Evolutionary conservation across 2,329 filamentous ascomycete species (phyloP), one percentile per base, ranked within the genome.

Genomic region (Teratosphaeria gauchensis): DNA sequence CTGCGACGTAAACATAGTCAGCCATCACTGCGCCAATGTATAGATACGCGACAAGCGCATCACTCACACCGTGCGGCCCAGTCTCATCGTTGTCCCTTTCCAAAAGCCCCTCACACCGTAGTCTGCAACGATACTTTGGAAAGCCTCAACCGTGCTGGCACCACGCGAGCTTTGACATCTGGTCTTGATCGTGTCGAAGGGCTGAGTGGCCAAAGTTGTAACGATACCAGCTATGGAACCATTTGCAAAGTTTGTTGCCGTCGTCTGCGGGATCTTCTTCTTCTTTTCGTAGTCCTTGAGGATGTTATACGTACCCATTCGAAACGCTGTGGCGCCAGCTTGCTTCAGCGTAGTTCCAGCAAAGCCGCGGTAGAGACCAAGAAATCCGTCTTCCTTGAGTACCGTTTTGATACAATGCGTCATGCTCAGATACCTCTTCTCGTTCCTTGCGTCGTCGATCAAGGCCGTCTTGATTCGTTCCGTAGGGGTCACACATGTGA

Each of bases 401-500:
- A 86, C 75, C 0, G 77, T 71, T 2, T 66, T 67, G 2, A 80
- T 74, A 32, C 81, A 82, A 65, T 85, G 81, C 38, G 75, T 62
- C 0, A 80, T 76, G 4, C 75, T 77, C 1, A 71, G 73, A 68
- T 83, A 85, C 19, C 77, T 73, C 42, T 73, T 76, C 35, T 77
- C 72, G 0, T 65, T 69, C 51, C 81, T 72, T 7, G 82, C 82
- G 65, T 86, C 83, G 67, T 86, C 83, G 60, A 86, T 86, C 6
- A 87, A 68, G 0, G 84, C 84, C 1, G 85, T 88, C 69, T 88
- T 88, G 66, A 88, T 82, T 16, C 85, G 77, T 66, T 88, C 85
- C 0, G 83, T 86, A 0, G 85, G 85, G 1, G 85, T 88, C 0
- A 88, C 85, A 1, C 84, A 84, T n/a, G 81, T 78, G 0, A 85